phyloP scores from a whole-genome alignment of 148 eudicot species.

The Arbutus unedo region DNA sequence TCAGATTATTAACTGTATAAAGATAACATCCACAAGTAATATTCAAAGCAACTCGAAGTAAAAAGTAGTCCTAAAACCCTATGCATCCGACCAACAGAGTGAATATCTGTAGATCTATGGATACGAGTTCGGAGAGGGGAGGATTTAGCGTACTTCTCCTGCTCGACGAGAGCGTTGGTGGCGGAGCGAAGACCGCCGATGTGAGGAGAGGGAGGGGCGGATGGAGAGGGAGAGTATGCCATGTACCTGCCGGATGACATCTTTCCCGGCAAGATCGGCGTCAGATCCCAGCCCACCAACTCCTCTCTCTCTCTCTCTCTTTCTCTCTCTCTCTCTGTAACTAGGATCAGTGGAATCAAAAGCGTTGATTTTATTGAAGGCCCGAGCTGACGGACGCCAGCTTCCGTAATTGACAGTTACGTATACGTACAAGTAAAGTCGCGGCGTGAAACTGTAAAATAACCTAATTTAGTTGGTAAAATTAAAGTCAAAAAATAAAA shows the following conservation, averaged over 20 bases:
- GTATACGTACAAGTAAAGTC: not conserved
- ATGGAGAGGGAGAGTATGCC: slow-evolving; percentile 95
- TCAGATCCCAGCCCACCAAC: slow-evolving; percentile 22
- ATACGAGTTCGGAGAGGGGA: not conserved
- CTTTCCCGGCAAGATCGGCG: slow-evolving; percentile 30
- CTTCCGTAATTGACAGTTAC: not conserved
- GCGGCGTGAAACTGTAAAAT: not conserved
- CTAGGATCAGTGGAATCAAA: not conserved
- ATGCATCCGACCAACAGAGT: not conserved
- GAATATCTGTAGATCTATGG: slow-evolving; percentile 16
- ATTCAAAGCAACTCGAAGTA: not conserved
- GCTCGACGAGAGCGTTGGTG: slow-evolving; percentile 54
- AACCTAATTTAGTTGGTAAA: not conserved
- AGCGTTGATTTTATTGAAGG: slow-evolving; percentile 19
- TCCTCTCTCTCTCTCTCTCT: slow-evolving; percentile 7
- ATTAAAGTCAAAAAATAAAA: too few species aligned
- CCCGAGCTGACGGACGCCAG: not conserved
- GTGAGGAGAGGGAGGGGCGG: slow-evolving; percentile 92
- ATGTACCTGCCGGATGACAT: slow-evolving; percentile 95
- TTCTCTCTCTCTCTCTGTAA: not conserved
- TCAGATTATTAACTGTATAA: not conserved
- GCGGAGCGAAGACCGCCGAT: slow-evolving; percentile 65
- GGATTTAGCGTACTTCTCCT: slow-evolving; percentile 54
- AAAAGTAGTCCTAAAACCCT: not conserved
- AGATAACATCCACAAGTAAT: not conserved